Evolutionary conservation across 305 asterid species (phyloP).

Genomic region (Fraxinus dipetala): DNA sequence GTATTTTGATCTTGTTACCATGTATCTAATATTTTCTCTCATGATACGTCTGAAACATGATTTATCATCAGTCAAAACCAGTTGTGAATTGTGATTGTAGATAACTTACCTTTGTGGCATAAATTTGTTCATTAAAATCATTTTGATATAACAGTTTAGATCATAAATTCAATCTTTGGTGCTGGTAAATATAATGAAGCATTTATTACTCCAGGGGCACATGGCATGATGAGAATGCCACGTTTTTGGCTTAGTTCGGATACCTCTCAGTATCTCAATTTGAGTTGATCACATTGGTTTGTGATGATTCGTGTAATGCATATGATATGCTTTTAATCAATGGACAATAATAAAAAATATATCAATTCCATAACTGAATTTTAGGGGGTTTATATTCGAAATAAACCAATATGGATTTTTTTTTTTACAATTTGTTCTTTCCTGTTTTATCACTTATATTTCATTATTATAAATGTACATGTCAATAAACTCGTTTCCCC

Average conservation of each 20-base stretch:
- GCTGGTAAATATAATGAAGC: neutral
- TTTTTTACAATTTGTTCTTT: neutral
- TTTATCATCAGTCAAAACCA: neutral
- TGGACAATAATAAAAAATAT: neutral
- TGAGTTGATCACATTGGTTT: neutral
- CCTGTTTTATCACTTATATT: neutral
- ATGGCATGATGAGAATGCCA: neutral
- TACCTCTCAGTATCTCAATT: neutral
- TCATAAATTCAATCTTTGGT: neutral
- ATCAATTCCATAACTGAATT: neutral
- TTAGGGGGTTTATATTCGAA: neutral
- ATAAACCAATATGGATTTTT: neutral
- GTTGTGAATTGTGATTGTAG: neutral
- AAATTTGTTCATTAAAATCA: neutral
- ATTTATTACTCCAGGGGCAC: neutral
- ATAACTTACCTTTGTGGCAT: neutral
- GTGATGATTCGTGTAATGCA: neutral
- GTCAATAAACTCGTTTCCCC: neutral
- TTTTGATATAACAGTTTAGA: neutral
- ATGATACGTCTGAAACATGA: slow-evolving; percentile 3
- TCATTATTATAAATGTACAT: neutral
- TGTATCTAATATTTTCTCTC: slow-evolving; percentile 18
- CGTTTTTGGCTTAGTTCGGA: neutral
- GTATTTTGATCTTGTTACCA: slow-evolving; percentile 12
- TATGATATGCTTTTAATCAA: neutral